Conservation (phyloP, 1,139 yeast genomes). For the Kurtzmaniella quercitrusa region DNA sequence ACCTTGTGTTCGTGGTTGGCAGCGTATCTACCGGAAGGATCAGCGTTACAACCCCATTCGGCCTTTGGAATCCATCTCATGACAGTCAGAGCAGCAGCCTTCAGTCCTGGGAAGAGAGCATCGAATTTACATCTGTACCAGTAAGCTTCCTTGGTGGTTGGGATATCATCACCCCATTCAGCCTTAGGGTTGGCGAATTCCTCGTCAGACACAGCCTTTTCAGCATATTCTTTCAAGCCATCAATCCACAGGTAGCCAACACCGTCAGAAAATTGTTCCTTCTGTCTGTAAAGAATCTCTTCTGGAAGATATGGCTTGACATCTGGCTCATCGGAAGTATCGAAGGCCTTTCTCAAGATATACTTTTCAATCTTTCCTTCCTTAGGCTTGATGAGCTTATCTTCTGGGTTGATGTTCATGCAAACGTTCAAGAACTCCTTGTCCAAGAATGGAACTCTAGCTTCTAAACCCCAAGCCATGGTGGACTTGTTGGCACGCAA, state of each 20-base stretch:
- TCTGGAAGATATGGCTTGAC: slow-evolving; percentile 85
- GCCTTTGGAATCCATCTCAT: slow-evolving; percentile 99
- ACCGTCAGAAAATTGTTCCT: slow-evolving; percentile 99
- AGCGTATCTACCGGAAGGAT: slow-evolving; percentile 97
- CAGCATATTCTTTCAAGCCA: slow-evolving; percentile 93
- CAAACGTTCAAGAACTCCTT: slow-evolving; percentile 85
- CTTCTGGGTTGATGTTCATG: slow-evolving; percentile 92
- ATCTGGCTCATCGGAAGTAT: slow-evolving; percentile 68
- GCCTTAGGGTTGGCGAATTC: slow-evolving; percentile 85
- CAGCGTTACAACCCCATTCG: slow-evolving; percentile 99
- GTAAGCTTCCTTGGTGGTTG: slow-evolving; percentile 97
- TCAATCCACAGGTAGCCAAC: slow-evolving; percentile 99
- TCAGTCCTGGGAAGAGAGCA: slow-evolving; percentile 73
- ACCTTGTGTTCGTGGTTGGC: slow-evolving; percentile 70
- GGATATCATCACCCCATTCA: slow-evolving; percentile 93
- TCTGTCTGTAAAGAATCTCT: slow-evolving; percentile 98
- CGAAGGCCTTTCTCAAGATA: slow-evolving; percentile 94
- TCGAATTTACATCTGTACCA: slow-evolving; percentile 98
- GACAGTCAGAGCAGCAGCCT: slow-evolving; percentile 92
- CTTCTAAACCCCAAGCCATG: slow-evolving; percentile 99
- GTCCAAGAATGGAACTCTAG: slow-evolving; percentile 98
- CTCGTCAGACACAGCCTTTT: slow-evolving; percentile 80
- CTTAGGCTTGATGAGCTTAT: slow-evolving; percentile 70
- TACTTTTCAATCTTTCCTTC: slow-evolving; percentile 87
- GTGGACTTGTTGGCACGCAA: slow-evolving; percentile 98